A percentile compares a stretch with the other conserved stretches of the same genome.
Evolutionary conservation across 176 grass and related monocot genomes (phyloP).

Genomic region (Tuctoria greenei): DNA sequence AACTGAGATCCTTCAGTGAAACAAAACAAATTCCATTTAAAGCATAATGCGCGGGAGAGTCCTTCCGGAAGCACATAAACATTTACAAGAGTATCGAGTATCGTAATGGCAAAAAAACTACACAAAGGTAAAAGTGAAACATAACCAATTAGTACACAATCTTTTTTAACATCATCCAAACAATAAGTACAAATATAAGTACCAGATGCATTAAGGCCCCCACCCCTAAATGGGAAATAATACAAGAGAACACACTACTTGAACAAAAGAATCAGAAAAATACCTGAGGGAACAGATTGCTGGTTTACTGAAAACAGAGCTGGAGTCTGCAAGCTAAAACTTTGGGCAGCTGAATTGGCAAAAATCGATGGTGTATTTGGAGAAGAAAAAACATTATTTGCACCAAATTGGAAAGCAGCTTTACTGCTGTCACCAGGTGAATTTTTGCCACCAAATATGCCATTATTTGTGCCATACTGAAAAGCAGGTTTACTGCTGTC

Average conservation of each 20-base stretch:
- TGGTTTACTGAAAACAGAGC: conserved; percentile 54
- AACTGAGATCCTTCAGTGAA: not conserved
- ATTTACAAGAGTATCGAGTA: conserved; percentile 5
- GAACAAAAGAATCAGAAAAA: conserved; percentile 9
- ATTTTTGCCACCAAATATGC: conserved; percentile 47
- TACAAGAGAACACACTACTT: not conserved
- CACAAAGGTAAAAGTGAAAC: not conserved
- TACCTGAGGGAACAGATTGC: conserved; percentile 55
- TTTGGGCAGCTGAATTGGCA: conserved; percentile 50
- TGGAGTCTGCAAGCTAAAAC: conserved; percentile 44
- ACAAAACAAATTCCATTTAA: not conserved
- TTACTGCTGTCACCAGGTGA: conserved; percentile 41
- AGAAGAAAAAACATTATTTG: conserved; percentile 48
- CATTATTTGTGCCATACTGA: conserved; percentile 50
- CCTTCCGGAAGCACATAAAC: not conserved
- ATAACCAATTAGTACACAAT: no score
- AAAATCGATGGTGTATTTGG: conserved; percentile 45
- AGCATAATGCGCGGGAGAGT: not conserved
- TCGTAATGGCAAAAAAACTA: not conserved
- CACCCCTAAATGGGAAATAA: not conserved
- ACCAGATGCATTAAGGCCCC: no score
- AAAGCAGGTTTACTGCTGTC: conserved; percentile 48
- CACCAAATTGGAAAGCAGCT: conserved; percentile 50
- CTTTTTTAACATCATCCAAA: no score
- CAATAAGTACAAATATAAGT: no score